A percentile compares a stretch with the other conserved stretches of the same genome.
phyloP scores from a whole-genome alignment of 345 rosid species.

The Acer negundo region DNA sequence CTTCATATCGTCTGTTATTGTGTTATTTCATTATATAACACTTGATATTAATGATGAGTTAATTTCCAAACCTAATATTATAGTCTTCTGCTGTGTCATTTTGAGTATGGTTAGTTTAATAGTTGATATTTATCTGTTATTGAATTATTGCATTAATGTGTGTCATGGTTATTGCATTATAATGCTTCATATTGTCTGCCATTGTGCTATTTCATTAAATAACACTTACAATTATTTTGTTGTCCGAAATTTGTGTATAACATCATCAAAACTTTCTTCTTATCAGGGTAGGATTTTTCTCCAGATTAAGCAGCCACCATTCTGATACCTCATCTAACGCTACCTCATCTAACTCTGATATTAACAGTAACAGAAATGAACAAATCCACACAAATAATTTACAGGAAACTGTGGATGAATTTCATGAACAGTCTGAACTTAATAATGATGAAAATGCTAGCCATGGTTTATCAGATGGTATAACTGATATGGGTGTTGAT shows the following conservation, averaged over 20 bases:
- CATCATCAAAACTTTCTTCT: slow-evolving; percentile 15
- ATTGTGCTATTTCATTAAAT: slow-evolving; percentile 14
- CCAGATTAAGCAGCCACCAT: slow-evolving; percentile 63
- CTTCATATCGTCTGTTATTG: neutral
- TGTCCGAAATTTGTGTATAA: slow-evolving; percentile 8
- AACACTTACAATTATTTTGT: neutral
- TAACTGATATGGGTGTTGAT: slow-evolving; percentile 40
- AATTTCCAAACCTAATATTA: neutral
- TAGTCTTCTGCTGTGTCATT: neutral
- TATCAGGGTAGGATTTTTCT: slow-evolving; percentile 82
- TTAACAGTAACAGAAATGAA: slow-evolving; percentile 44
- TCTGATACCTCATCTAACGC: slow-evolving; percentile 62
- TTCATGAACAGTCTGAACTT: slow-evolving; percentile 37
- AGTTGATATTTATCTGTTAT: neutral
- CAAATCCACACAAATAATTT: slow-evolving; percentile 39
- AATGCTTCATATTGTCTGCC: neutral
- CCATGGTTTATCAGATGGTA: slow-evolving; percentile 32
- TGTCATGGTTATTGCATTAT: neutral
- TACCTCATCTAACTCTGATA: slow-evolving; percentile 49
- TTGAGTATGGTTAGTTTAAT: neutral
- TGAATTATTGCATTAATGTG: neutral
- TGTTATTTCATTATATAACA: slow-evolving; percentile 11
- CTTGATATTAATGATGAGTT: neutral
- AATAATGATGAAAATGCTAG: slow-evolving; percentile 35
- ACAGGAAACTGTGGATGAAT: slow-evolving; percentile 30